phyloP scores from a whole-genome alignment of 2,329 filamentous ascomycete species.

The Cercospora berteroae region DNA sequence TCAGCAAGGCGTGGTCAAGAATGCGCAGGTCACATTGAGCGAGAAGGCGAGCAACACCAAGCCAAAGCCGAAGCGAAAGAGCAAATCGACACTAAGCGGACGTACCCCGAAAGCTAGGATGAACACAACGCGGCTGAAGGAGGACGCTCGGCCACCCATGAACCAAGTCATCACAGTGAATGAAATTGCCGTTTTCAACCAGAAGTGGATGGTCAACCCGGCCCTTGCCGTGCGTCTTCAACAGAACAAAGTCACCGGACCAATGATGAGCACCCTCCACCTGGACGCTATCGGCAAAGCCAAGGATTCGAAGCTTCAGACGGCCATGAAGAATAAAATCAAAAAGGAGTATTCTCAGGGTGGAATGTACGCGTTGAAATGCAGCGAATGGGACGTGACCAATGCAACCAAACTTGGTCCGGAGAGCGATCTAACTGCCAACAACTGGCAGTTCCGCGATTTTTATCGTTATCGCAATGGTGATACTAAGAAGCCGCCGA shows the following conservation, averaged over 20 bases:
- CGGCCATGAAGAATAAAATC: not conserved
- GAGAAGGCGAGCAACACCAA: no score
- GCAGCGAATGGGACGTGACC: not conserved
- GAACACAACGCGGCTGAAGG: not conserved
- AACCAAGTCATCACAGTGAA: not conserved
- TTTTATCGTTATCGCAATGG: not conserved
- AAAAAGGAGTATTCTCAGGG: not conserved
- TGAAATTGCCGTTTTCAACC: not conserved
- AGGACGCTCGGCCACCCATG: not conserved
- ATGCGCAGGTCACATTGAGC: no score
- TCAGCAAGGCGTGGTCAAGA: no score
- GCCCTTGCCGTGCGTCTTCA: not conserved
- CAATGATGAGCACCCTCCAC: not conserved
- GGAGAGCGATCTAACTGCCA: not conserved
- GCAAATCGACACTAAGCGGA: no score
- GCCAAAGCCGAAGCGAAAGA: no score
- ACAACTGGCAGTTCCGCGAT: not conserved
- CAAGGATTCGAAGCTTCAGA: rapidly evolving
- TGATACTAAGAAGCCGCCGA: not conserved
- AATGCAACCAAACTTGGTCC: not conserved
- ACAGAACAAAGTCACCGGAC: not conserved
- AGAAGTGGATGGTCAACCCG: not conserved
- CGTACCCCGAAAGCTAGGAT: not conserved
- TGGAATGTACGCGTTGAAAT: not conserved
- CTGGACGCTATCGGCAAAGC: not conserved